These are phyloP conservation scores for Prunus mira DNA, from an alignment of 306 rosid species.

Conservation along the genomic window DNA sequence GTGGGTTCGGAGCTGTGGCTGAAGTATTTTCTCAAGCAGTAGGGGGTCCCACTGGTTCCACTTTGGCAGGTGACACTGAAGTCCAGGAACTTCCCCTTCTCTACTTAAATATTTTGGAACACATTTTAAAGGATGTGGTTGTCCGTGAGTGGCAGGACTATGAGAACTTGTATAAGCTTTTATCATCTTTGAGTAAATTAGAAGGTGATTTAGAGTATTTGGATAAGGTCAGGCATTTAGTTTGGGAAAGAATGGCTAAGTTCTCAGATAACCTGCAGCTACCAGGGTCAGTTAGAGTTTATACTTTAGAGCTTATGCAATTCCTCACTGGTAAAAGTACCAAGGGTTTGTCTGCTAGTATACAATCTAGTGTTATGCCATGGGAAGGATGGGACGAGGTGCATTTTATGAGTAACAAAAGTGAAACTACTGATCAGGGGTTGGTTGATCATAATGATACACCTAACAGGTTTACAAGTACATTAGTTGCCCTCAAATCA, in stretches of 20 bases:
- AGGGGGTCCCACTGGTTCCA: conserved; percentile 38
- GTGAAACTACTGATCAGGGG: conserved; percentile 46
- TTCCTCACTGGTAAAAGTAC: conserved; percentile 66
- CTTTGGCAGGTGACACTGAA: conserved; percentile 35
- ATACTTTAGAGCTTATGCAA: conserved; percentile 84
- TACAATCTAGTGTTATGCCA: conserved; percentile 57
- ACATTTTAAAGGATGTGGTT: conserved; percentile 58
- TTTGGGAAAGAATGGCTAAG: conserved; percentile 85
- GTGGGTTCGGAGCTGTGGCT: conserved; percentile 78
- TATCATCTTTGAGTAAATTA: conserved; percentile 82
- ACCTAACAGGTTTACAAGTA: conserved; percentile 74
- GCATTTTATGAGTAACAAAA: conserved; percentile 41
- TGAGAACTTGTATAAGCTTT: conserved; percentile 57
- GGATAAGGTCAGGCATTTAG: conserved; percentile 65
- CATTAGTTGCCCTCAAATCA: conserved; percentile 90
- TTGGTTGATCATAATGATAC: conserved; percentile 53
- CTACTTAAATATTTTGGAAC: conserved; percentile 68
- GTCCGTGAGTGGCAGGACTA: conserved; percentile 58
- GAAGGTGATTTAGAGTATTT: conserved; percentile 72
- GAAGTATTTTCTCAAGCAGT: conserved; percentile 74
- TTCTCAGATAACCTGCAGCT: conserved; percentile 84
- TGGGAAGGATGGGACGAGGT: conserved; percentile 95
- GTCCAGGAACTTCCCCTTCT: conserved; percentile 66
- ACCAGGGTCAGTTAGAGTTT: conserved; percentile 82
- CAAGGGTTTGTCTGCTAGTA: conserved; percentile 73